Conservation (phyloP, 108 stramenopile species). For the Nitzschia sp. region DNA sequence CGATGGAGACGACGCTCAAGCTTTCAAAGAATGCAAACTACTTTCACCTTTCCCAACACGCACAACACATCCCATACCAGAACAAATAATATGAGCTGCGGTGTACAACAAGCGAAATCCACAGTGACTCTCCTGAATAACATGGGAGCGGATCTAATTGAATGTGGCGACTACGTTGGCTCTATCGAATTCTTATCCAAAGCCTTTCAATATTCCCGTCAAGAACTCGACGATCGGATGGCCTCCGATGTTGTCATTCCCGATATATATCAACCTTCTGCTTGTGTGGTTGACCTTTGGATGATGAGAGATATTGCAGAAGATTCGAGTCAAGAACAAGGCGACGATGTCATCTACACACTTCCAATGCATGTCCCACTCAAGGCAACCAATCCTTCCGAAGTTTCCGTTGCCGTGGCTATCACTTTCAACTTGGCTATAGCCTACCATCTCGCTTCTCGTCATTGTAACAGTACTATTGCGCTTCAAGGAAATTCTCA, state of each 20-base stretch:
- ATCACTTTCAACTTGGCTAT: slow-evolving; percentile 6
- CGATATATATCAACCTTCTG: background rate
- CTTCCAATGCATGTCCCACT: background rate
- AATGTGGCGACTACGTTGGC: background rate
- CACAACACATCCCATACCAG: no score
- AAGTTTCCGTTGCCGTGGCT: background rate
- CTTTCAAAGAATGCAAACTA: no score
- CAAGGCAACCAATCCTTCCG: background rate
- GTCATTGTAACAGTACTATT: no score
- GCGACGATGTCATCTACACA: background rate
- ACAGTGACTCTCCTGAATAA: background rate
- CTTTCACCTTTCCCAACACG: no score
- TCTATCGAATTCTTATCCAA: background rate
- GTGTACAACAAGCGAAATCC: background rate
- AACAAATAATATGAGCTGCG: background rate
- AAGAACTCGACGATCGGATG: background rate
- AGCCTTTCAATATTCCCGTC: background rate
- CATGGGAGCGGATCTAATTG: background rate
- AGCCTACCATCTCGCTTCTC: background rate
- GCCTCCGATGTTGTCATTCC: background rate
- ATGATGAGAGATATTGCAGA: slow-evolving; percentile 1
- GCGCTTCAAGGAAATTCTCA: background rate
- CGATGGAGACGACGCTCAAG: no score
- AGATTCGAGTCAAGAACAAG: background rate
- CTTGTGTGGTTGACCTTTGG: slow-evolving; percentile 1